Conservation (phyloP, 352 stramenopile species). For the Globisporangium middletonii region DNA sequence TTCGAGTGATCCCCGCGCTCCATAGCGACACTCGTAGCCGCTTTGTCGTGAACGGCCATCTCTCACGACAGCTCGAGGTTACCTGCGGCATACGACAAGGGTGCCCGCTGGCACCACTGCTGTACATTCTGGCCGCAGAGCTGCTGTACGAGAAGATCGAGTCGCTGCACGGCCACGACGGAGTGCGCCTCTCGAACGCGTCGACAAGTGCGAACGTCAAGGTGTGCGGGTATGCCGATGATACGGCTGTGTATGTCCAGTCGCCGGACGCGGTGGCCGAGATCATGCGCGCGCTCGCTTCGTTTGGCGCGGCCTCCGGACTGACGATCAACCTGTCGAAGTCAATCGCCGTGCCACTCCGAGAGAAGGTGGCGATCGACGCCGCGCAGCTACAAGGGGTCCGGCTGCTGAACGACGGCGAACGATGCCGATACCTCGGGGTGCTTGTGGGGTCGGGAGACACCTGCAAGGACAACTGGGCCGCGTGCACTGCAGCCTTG, state of each 20-base stretch:
- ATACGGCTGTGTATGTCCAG: constrained; percentile 11
- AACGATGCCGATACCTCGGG: background rate
- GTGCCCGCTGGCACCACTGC: constrained; percentile 16
- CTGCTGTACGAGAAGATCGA: constrained; percentile 9
- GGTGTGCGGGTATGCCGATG: constrained; percentile 17
- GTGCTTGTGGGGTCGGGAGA: background rate
- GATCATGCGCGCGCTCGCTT: background rate
- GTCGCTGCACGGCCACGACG: background rate
- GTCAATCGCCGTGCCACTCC: background rate
- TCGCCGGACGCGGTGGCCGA: background rate
- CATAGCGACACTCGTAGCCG: constrained; percentile 1
- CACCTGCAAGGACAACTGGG: background rate
- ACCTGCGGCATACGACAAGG: constrained; percentile 17
- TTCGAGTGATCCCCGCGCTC: constrained; percentile 1
- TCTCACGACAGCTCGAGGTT: background rate
- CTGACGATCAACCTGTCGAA: background rate
- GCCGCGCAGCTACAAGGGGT: background rate
- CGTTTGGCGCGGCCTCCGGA: background rate
- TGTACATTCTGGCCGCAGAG: constrained; percentile 18
- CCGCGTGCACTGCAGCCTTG: background rate
- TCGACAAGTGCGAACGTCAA: background rate
- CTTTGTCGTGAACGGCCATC: constrained; percentile 12
- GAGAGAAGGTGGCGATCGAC: background rate
- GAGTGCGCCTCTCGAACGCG: background rate
- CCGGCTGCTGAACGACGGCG: background rate